phyloP scores from a whole-genome alignment of 108 stramenopile species.

The Aureococcus anophagefferens region DNA sequence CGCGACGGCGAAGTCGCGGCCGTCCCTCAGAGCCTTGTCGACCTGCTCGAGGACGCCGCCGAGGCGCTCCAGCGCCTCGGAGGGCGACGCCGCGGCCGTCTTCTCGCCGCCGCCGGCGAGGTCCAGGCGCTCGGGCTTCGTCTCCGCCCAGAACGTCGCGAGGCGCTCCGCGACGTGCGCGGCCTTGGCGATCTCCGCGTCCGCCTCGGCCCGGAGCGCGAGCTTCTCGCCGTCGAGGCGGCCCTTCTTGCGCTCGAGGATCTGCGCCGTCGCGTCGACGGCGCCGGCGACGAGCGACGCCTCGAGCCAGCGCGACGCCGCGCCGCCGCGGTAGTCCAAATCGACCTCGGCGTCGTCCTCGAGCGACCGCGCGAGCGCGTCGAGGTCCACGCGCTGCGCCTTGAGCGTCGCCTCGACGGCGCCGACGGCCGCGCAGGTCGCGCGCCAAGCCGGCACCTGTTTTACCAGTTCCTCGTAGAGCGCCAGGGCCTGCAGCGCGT shows the following conservation, averaged over 20 bases:
- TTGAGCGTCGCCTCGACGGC: background rate
- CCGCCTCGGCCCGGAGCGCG: background rate
- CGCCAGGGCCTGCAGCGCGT: background rate
- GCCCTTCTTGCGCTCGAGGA: background rate
- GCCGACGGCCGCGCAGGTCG: background rate
- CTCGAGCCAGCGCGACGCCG: background rate
- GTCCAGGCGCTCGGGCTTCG: background rate
- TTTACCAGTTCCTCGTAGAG: background rate
- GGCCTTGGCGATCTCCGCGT: background rate
- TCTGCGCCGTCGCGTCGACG: background rate
- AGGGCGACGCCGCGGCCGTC: constrained; percentile 24
- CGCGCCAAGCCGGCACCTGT: too few species aligned
- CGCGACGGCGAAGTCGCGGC: constrained; percentile 62
- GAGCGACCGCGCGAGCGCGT: too few species aligned
- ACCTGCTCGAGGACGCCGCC: constrained; percentile 66
- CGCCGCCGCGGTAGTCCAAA: background rate
- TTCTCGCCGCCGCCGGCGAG: background rate
- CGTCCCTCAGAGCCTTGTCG: constrained; percentile 62
- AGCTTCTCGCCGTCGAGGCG: background rate
- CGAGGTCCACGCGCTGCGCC: background rate
- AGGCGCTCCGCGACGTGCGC: background rate
- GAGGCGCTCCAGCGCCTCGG: constrained; percentile 69
- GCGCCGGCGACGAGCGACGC: background rate
- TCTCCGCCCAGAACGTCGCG: background rate
- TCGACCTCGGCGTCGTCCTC: background rate